Conservation (phyloP, 2,329 filamentous ascomycete genomes). For the Diaporthe vexans region DNA sequence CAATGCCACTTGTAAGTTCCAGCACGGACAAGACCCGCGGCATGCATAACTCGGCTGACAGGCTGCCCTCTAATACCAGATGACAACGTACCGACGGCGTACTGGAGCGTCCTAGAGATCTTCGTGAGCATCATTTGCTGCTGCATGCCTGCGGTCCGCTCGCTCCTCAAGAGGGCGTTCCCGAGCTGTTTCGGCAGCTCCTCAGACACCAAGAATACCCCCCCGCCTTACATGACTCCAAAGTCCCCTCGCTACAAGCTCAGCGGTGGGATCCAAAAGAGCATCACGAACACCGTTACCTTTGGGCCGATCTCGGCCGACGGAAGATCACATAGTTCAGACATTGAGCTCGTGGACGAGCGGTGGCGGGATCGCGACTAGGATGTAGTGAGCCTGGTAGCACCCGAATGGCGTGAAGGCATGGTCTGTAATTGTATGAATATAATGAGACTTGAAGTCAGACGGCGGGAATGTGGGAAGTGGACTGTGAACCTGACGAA, state of each 20-base stretch:
- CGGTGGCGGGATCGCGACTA: constrained; percentile 18
- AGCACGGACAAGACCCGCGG: background rate
- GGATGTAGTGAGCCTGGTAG: background rate
- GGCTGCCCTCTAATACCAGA: background rate
- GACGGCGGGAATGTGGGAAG: background rate
- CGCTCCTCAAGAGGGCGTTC: constrained; percentile 10
- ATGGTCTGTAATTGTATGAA: background rate
- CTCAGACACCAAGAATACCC: constrained; percentile 1
- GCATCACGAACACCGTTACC: constrained; percentile 4
- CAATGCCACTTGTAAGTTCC: constrained; percentile 26
- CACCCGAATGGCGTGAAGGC: background rate
- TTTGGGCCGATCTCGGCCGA: constrained; percentile 15
- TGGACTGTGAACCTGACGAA: background rate
- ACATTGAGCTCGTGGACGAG: constrained; percentile 24
- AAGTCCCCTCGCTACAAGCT: constrained; percentile 12
- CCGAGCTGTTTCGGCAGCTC: constrained; percentile 18
- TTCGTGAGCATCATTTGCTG: constrained; percentile 23
- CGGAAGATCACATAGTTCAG: constrained; percentile 3
- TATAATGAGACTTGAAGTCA: background rate
- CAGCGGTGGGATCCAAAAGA: constrained; percentile 21
- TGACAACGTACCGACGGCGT: constrained; percentile 22
- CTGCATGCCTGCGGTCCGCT: constrained; percentile 22
- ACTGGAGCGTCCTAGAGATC: constrained; percentile 21
- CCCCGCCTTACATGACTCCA: constrained; percentile 4
- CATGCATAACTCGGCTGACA: background rate